Conservation (phyloP, 2,329 filamentous ascomycete genomes). For the Biscogniauxia marginata region DNA sequence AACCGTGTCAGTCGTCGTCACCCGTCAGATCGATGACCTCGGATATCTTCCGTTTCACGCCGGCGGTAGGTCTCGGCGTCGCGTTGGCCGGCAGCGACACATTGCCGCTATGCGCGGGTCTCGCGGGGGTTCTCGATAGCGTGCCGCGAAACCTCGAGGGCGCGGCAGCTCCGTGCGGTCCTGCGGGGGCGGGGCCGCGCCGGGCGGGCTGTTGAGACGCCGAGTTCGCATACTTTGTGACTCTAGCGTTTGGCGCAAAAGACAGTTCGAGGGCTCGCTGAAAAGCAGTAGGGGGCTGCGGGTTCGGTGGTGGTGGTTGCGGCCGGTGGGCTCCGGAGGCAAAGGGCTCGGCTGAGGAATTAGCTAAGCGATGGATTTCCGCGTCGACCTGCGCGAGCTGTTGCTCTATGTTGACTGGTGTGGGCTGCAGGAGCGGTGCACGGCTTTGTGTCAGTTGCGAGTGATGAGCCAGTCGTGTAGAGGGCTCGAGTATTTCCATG, state of each 20-base stretch:
- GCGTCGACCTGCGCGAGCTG: constrained; percentile 2
- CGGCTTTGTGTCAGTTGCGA: not conserved
- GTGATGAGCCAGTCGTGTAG: not conserved
- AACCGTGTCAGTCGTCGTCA: constrained; percentile 7
- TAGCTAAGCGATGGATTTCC: not conserved
- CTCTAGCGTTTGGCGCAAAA: too few relatives aligned
- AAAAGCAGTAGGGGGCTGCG: not conserved
- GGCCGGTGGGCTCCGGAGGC: not conserved
- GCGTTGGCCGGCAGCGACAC: not conserved
- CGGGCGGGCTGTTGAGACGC: too few relatives aligned
- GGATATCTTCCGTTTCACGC: constrained; percentile 15
- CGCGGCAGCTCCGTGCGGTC: too few relatives aligned
- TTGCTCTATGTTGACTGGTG: not conserved
- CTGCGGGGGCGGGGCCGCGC: too few relatives aligned
- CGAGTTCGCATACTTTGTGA: too few relatives aligned
- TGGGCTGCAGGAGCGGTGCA: not conserved
- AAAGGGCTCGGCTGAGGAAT: not conserved
- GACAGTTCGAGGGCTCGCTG: not conserved
- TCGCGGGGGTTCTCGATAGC: too few relatives aligned
- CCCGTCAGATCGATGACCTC: constrained; percentile 22
- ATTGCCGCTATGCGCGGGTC: too few relatives aligned
- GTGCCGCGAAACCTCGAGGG: too few relatives aligned
- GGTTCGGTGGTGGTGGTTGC: not conserved
- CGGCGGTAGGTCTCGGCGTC: constrained; percentile 2
- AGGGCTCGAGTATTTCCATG: constrained; percentile 9